Evolutionary conservation across 257 asterid genomes (phyloP).

Genomic region (Solanum ossicruentum): DNA sequence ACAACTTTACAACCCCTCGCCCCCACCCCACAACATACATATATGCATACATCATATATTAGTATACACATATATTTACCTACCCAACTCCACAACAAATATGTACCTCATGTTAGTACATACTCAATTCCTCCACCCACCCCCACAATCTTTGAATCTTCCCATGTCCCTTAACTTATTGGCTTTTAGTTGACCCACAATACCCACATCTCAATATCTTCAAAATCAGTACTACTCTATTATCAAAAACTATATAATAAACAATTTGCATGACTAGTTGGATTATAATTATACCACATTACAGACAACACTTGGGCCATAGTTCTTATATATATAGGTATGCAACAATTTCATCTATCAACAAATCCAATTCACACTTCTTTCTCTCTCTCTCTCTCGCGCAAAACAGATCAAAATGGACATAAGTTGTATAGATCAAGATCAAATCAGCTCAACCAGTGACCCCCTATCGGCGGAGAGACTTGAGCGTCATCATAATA

Average conservation of each 20-base stretch:
- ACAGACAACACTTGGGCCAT: background rate
- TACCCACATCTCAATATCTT: conserved; percentile 24
- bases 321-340: background rate
- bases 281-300: background rate
- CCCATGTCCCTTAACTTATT: conserved; percentile 32
- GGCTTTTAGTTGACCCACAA: conserved; percentile 51
- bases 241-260: background rate
- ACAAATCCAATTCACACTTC: conserved; percentile 2
- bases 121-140: background rate
- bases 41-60: conserved; percentile 6
- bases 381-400: background rate
- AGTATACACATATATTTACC: background rate
- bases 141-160: conserved; percentile 29
- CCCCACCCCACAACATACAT: conserved; percentile 13
- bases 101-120: background rate
- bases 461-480: conserved; percentile 27
- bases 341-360: background rate
- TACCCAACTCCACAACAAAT: background rate
- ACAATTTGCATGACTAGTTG: background rate
- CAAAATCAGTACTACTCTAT: background rate
- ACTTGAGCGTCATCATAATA: conserved; percentile 27
- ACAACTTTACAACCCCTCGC: background rate
- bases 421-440: conserved; percentile 33
- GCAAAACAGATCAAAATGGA: conserved; percentile 22
- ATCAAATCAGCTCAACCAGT: conserved; percentile 31